These are phyloP conservation scores for Pichia nakasei DNA, from an alignment of 805 yeast species.

Conservation along the genomic window DNA sequence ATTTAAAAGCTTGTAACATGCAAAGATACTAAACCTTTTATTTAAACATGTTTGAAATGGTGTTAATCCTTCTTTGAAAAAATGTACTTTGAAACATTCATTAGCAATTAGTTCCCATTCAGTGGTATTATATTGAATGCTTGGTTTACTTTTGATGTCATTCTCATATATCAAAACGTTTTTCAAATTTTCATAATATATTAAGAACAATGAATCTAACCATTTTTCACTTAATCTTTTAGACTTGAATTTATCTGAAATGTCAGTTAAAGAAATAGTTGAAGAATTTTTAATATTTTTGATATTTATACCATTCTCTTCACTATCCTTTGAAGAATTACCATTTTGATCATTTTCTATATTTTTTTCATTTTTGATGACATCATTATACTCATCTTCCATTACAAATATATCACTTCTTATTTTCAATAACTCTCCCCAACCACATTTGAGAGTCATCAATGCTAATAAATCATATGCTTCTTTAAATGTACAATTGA, in stretches of 20 bases:
- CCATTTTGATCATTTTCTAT: conserved; percentile 3
- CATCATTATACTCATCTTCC: conserved; percentile 52
- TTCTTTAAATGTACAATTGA: conserved; percentile 44
- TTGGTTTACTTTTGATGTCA: conserved; percentile 19
- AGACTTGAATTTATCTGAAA: conserved; percentile 20
- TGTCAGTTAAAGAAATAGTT: conserved; percentile 1
- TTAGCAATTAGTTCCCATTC: conserved; percentile 72
- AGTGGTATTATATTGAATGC: conserved; percentile 44
- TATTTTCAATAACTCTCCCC: conserved; percentile 65
- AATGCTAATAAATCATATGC: conserved; percentile 68
- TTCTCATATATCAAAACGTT: conserved; percentile 59
- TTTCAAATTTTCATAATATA: conserved; percentile 62
- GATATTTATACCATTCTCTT: conserved; percentile 3
- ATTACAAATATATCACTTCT: conserved; percentile 73
- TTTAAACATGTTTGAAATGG: conserved; percentile 46
- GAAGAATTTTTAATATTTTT: background rate
- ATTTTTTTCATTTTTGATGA: conserved; percentile 13
- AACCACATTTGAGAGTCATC: conserved; percentile 62
- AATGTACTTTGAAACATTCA: conserved; percentile 39
- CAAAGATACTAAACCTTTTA: conserved; percentile 56
- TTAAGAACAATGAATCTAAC: conserved; percentile 60
- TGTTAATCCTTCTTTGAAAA: conserved; percentile 39
- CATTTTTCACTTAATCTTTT: conserved; percentile 66
- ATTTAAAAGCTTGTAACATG: conserved; percentile 41
- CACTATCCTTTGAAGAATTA: background rate